Evolutionary conservation across 2,329 filamentous ascomycete species (phyloP), one percentile per base, ranked within the genome.

Genomic region (Scedosporium dehoogii): DNA sequence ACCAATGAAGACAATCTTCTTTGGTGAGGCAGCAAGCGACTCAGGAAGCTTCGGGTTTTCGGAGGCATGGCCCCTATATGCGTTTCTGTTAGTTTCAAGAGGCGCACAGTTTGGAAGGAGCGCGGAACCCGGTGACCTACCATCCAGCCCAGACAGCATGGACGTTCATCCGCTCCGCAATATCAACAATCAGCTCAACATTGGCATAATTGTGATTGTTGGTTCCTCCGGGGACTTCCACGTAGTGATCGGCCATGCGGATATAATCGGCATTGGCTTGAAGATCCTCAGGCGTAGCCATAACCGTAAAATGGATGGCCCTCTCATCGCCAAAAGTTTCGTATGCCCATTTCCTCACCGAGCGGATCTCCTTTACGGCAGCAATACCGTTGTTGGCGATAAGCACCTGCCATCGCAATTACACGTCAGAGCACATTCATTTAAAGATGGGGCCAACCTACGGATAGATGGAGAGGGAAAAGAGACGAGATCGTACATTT

Each of bases 141-240:
- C 94, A 99, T 82, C 94, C 94, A 70, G 94, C 94, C 94, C 94
- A 99, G 16, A 99, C 94, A 64, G 94, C 94, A 73, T 99, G 94
- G 65, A 99, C 94, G 70, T 93, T 86, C 92, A 97, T 97, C 66
- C 94, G 91, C 83, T 99, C 94, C 27, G 94, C 94, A 73, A 99
- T 87, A 80, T 99, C 94, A 68, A 99, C 94, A 76, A 99, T 99
- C 74, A 99, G 83, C 80, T 99, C 94, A 64, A 99, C 94, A 75
- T 99, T 99, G 79, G 94, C 94, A 78, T 99, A 99, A 79, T 99
- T 99, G 87, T 99, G 96, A 84, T 99, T 99, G 81, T 99, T 99
- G 66, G 94, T 99, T 73, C 94, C 94, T 72, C 94, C 94, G 41
- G 94, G 94, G 65, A 99, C 93, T 79, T 99, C 94, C 70, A 99